A percentile compares a stretch with the other conserved stretches of the same genome.
Evolutionary conservation across 352 stramenopile genomes (phyloP).

Genomic region (Pythium periplocum): DNA sequence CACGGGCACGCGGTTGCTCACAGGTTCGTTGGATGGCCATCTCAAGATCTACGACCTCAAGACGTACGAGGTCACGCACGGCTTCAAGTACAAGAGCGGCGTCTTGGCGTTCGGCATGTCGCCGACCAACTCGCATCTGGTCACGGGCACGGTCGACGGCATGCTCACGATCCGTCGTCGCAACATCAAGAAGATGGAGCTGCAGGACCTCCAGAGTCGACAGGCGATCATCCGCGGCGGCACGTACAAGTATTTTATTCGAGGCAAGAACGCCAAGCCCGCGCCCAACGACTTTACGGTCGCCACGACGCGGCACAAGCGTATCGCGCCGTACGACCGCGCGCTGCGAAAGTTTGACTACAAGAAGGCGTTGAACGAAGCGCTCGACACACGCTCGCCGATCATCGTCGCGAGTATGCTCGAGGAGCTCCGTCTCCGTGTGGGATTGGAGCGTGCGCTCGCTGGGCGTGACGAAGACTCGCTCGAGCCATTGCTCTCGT

Average conservation of each 20-base stretch:
- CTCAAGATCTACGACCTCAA: slow-evolving; percentile 93
- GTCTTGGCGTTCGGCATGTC: slow-evolving; percentile 82
- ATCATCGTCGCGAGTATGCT: slow-evolving; percentile 92
- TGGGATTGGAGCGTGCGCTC: slow-evolving; percentile 88
- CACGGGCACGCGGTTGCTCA: slow-evolving; percentile 84
- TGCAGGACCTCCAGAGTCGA: slow-evolving; percentile 59
- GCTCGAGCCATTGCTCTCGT: slow-evolving; percentile 93
- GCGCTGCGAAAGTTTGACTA: slow-evolving; percentile 95
- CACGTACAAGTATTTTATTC: slow-evolving; percentile 89
- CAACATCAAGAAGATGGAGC: slow-evolving; percentile 60
- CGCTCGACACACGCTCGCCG: slow-evolving; percentile 88
- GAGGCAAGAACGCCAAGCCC: slow-evolving; percentile 81
- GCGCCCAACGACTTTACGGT: slow-evolving; percentile 72
- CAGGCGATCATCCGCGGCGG: slow-evolving; percentile 73
- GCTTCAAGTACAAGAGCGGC: slow-evolving; percentile 84
- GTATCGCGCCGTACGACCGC: slow-evolving; percentile 90
- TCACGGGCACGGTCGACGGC: slow-evolving; percentile 70
- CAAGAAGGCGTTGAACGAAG: slow-evolving; percentile 93
- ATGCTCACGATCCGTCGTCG: slow-evolving; percentile 81
- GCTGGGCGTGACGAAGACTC: slow-evolving; percentile 91
- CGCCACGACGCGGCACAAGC: slow-evolving; percentile 79
- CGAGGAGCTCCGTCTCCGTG: slow-evolving; percentile 91
- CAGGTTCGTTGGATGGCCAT: slow-evolving; percentile 87
- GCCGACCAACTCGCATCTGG: slow-evolving; percentile 78
- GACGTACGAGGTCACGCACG: slow-evolving; percentile 88